phyloP scores from a whole-genome alignment of 805 yeast genomes.

The Suhomyces tanzawaensis region DNA sequence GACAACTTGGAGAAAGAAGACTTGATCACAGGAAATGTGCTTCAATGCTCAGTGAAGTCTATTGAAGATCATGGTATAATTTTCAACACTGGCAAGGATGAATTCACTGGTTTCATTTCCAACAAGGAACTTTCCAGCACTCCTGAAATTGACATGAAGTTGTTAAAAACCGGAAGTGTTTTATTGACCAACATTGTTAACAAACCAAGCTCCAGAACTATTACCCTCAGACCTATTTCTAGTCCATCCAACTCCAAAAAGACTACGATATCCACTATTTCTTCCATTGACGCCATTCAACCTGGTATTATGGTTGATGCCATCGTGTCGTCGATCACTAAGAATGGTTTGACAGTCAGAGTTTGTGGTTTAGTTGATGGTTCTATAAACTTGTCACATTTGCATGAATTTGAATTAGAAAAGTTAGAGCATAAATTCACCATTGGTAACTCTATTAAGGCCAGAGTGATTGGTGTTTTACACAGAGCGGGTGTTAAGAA shows the following conservation, averaged over 20 bases:
- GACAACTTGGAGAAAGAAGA: conserved; percentile 61
- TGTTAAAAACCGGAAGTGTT: conserved; percentile 61
- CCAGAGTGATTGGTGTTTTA: conserved; percentile 66
- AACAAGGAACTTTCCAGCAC: conserved; percentile 57
- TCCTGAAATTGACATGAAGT: conserved; percentile 29
- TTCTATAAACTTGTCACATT: conserved; percentile 65
- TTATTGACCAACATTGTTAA: conserved; percentile 56
- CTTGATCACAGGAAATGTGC: conserved; percentile 52
- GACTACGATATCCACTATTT: conserved; percentile 47
- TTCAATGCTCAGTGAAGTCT: conserved; percentile 77
- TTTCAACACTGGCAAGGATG: conserved; percentile 61
- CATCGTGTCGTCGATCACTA: conserved; percentile 54
- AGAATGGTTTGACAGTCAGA: conserved; percentile 67
- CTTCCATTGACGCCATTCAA: conserved; percentile 74
- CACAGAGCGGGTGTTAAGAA: conserved; percentile 50
- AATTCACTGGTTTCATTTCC: conserved; percentile 68
- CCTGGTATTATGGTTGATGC: conserved; percentile 87
- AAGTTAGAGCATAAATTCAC: conserved; percentile 59
- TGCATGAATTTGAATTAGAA: conserved; percentile 45
- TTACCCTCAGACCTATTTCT: conserved; percentile 50
- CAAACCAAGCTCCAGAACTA: conserved; percentile 50
- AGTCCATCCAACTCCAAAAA: conserved; percentile 46
- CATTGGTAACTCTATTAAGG: conserved; percentile 64
- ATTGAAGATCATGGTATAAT: conserved; percentile 92
- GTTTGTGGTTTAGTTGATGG: conserved; percentile 75